Evolutionary conservation across 768 basidiomycete species (phyloP), one percentile per base, ranked within the genome.

Genomic region (Harrya chromipes): DNA sequence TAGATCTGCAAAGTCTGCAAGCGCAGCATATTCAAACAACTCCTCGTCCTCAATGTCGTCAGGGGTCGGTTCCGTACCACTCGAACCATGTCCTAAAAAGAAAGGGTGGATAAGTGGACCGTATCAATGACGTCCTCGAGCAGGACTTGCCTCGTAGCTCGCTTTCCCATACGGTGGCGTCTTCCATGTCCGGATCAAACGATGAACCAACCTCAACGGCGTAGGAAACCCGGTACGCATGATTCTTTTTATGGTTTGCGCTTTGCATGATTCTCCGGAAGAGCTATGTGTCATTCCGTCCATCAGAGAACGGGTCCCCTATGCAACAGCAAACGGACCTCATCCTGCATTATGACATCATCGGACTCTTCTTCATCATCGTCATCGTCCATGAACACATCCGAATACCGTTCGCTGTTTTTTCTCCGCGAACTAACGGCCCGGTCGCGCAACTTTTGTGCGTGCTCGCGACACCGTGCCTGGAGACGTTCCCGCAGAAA

Each of bases 111-210:
- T 46, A 29, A 57, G 54, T 13, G 16, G 37, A 41, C n/a, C 39
- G 17, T 36, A 27, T 3, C 33, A 1, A 36, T 6, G 21, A 26
- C 43, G 27, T 29, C 31, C 27, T 31, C 8, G 13, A 17, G 4
- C 8, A 16, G 2, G 12, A 52, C 67, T 49, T 49, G 75, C 84
- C 75, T 56, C 58, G 60, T 4, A 86, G 59, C 39, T 80, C 80
- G 24, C 66, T 57, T 62, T 87, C 85, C 85, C 84, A 87, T n/a
- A 64, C 59, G 19, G 57, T 68, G 4, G 78, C 63, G 49, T 87
- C 84, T 29, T 89, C 84, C 59, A 87, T 67, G 61, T 81, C 80
- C 5, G 87, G 87, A 61, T 89, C 87, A 50, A 87, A 80, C 1
- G 87, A 88, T 14, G 85, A 86, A 6, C 87, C 87, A 4, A 89